Evolutionary conservation across 2,329 filamentous ascomycete species (phyloP), one percentile per base, ranked within the genome.

Genomic region (Talaromyces funiculosus): DNA sequence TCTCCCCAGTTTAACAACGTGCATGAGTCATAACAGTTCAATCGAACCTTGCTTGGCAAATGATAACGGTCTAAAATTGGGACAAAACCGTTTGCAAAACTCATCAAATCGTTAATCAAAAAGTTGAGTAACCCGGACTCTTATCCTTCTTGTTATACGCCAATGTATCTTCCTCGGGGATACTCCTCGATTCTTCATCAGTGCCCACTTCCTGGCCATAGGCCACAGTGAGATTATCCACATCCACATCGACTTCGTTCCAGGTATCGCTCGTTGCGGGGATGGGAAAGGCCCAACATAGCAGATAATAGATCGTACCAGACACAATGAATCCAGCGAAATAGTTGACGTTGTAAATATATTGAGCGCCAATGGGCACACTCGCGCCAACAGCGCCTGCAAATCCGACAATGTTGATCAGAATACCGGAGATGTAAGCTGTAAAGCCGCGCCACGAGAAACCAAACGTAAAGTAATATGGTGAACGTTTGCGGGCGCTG

Each of bases 401-500:
- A 66, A 97, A 97, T 0, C 92, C 92, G 4, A 96, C 90, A 3
- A 97, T 89, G 67, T 96, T 96, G 79, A 96, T 88, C 4, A 94
- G 72, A 63, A 96, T 95, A 12, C 92, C 92, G 1, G 84, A 79
- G 62, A 96, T 83, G 72, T 96, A 96, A 0, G 92, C 90, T 0
- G 80, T 83, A 67, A 96, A 97, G 1, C 85, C 92, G 43, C 90
- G 86, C 89, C 89, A 94, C 72, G 93, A 85, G 71, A 95, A 77
- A 20, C 92, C 92, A 53, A 76, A 83, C 0, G 78, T 84, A 76
- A 82, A 94, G 73, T 83, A 93, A 75, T 97, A 97, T 85, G 88
- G 0, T 20, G 73, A 72, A 24, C 62, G 64, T 53, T 70, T 72
- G 26, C 85, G 84, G 9, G 84, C 88, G 56, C 88, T 87, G 78